These are phyloP conservation scores for Gastroboletus turbinatus DNA, from an alignment of 1,284 basidiomycete species.

Conservation along the genomic window DNA sequence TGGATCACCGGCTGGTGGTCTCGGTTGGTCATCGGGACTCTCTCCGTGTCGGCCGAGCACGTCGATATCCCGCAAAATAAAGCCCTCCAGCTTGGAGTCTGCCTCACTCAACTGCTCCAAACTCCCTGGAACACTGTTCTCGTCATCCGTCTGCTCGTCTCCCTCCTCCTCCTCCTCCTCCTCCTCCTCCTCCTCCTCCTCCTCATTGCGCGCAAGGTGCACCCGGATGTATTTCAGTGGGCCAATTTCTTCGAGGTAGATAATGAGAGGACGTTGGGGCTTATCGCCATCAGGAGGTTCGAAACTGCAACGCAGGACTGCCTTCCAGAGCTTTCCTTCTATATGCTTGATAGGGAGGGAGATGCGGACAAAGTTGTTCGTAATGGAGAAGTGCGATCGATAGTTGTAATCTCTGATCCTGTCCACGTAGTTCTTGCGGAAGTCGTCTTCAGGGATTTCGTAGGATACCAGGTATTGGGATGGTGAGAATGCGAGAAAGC, in stretches of 20 bases:
- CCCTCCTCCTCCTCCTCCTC: not conserved
- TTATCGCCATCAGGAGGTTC: constrained; percentile 12
- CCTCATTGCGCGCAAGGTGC: constrained; percentile 7
- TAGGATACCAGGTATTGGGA: constrained; percentile 18
- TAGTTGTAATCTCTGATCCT: constrained; percentile 13
- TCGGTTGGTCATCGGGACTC: not conserved
- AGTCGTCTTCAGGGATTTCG: constrained; percentile 23
- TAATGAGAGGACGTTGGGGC: constrained; percentile 22
- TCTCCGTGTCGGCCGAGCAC: constrained; percentile 10
- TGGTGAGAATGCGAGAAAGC: constrained; percentile 26
- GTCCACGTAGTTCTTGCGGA: constrained; percentile 21
- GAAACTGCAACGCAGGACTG: constrained; percentile 24
- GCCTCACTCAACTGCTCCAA: constrained; percentile 20
- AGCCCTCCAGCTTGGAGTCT: constrained; percentile 16
- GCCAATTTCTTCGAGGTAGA: constrained; percentile 22
- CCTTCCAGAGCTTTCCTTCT: constrained; percentile 21
- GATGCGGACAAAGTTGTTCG: constrained; percentile 24
- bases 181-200: not conserved
- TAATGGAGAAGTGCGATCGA: constrained; percentile 19
- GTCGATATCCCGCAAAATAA: constrained; percentile 11
- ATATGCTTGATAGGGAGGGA: constrained; percentile 21
- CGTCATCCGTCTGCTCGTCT: not conserved
- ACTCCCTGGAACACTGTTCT: constrained; percentile 17
- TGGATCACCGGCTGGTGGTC: constrained; percentile 2
- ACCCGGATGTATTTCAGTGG: constrained; percentile 16